Evolutionary conservation across 192 early-diverging fungal genomes (phyloP), one percentile per base, ranked within the genome.

Genomic region (Umbelopsis sp.): DNA sequence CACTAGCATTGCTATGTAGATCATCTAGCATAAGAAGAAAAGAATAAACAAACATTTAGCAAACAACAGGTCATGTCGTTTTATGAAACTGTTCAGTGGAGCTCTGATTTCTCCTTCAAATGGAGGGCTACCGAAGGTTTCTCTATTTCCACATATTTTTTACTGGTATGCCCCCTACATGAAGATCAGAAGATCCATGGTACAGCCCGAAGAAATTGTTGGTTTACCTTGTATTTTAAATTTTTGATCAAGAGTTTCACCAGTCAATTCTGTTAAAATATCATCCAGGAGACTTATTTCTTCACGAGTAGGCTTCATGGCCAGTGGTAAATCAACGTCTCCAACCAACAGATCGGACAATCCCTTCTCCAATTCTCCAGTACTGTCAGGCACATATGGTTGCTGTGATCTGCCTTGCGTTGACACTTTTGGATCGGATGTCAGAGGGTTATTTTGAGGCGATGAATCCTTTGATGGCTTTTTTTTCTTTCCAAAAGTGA

Each of bases 401-500:
- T 4, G 7, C 37, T 41, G 5, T 10, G 37, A 6, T 9, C 37
- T 41, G 37, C 10, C 37, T 10, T 41, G 0, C 6, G 37, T 0
- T 6, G 37, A 41, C 6, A 10, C 37, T 41, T 41, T 6, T 10
- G 37, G 10, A 10, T 4, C 6, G 10, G 37, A 49, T 55, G 30
- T 21, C 15, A 27, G 27, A 25, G 15, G 55, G 27, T 35, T 49
- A 16, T 49, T 49, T 21, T 49, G 15, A 16, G 48, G 4, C 3
- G 27, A 16, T 18, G 13, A 16, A 27, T 25, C 9, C 27, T 61
- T 61, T 35, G 55, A 37, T n/a, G 55, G 12, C 27, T 61, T 58
- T 33, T 10, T 33, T 58, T 58, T 61, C 55, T 61, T 61, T 61
- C 27, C 55, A n/a, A 61, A 61, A 25, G 25, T 61, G 16, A 61